Evolutionary conservation across 345 rosid species (phyloP).

Genomic region (Excoecaria cochinchinensis): DNA sequence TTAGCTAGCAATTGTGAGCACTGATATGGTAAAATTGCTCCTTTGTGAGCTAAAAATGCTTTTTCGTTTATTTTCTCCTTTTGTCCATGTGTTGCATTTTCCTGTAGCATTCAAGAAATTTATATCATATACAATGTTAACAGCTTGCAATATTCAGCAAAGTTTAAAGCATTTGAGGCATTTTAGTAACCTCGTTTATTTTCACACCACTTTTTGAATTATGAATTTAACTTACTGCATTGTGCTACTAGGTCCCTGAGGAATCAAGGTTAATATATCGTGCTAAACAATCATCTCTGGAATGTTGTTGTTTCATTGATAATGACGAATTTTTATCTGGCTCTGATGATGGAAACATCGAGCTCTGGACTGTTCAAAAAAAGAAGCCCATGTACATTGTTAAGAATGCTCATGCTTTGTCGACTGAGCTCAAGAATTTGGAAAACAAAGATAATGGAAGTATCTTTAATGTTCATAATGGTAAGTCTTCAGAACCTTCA

Average conservation of each 20-base stretch:
- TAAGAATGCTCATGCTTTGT: constrained; percentile 70
- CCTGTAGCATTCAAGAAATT: background rate
- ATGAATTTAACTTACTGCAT: constrained; percentile 14
- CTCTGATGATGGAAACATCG: constrained; percentile 90
- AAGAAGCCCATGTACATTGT: constrained; percentile 76
- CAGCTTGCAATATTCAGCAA: background rate
- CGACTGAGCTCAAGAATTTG: constrained; percentile 22
- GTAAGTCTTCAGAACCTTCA: constrained; percentile 29
- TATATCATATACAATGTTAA: background rate
- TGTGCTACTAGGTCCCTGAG: constrained; percentile 69
- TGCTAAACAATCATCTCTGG: constrained; percentile 78
- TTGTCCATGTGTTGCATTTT: background rate
- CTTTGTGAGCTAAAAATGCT: background rate
- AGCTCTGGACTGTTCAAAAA: constrained; percentile 61
- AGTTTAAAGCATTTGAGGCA: background rate
- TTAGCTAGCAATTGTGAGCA: background rate
- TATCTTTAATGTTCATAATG: constrained; percentile 42
- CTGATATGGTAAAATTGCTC: background rate
- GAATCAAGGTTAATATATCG: constrained; percentile 65
- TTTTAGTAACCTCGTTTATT: background rate
- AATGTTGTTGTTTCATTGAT: constrained; percentile 84
- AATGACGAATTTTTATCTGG: constrained; percentile 86
- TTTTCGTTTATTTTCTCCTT: background rate
- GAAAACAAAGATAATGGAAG: constrained; percentile 28
- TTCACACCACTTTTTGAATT: background rate